Evolutionary conservation across 2,329 filamentous ascomycete species (phyloP).

Genomic region (Metarhizium guizhouense): DNA sequence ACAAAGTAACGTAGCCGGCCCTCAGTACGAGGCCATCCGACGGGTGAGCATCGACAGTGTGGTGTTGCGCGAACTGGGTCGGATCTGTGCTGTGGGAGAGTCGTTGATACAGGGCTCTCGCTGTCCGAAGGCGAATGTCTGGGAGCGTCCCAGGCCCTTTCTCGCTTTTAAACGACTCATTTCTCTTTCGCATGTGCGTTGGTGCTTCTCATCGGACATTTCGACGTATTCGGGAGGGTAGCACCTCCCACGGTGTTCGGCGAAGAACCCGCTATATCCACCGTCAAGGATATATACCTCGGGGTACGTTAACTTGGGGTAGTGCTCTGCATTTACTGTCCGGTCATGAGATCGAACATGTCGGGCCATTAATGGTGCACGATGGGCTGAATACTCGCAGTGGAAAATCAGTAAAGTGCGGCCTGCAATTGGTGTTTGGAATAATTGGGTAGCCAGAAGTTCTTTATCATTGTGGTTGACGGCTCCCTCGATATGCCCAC

Average conservation of each 20-base stretch:
- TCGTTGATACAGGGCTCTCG: slow-evolving; percentile 46
- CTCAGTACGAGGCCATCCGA: slow-evolving; percentile 57
- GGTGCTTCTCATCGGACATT: slow-evolving; percentile 90
- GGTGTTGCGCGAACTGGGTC: slow-evolving; percentile 30
- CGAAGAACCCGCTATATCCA: slow-evolving; percentile 90
- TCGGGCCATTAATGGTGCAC: slow-evolving; percentile 92
- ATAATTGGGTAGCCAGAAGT: slow-evolving; percentile 68
- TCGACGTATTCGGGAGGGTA: slow-evolving; percentile 93
- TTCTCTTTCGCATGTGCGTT: slow-evolving; percentile 86
- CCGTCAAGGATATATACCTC: slow-evolving; percentile 96
- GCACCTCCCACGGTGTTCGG: slow-evolving; percentile 68
- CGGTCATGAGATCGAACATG: slow-evolving; percentile 87
- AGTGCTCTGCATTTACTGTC: slow-evolving; percentile 72
- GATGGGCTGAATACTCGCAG: slow-evolving; percentile 96
- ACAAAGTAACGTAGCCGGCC: slow-evolving; percentile 7
- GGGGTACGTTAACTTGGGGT: slow-evolving; percentile 85
- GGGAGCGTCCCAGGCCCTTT: slow-evolving; percentile 75
- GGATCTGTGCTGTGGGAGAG: slow-evolving; percentile 48
- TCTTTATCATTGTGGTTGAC: slow-evolving; percentile 98
- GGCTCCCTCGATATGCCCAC: slow-evolving; percentile 87
- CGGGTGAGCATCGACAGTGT: slow-evolving; percentile 39
- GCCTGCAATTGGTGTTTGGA: slow-evolving; percentile 55
- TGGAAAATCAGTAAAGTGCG: slow-evolving; percentile 85
- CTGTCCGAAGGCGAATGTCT: slow-evolving; percentile 92
- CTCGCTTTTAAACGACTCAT: slow-evolving; percentile 88